Evolutionary conservation across 805 yeast species (phyloP).

Genomic region (Ogataea polymorpha): DNA sequence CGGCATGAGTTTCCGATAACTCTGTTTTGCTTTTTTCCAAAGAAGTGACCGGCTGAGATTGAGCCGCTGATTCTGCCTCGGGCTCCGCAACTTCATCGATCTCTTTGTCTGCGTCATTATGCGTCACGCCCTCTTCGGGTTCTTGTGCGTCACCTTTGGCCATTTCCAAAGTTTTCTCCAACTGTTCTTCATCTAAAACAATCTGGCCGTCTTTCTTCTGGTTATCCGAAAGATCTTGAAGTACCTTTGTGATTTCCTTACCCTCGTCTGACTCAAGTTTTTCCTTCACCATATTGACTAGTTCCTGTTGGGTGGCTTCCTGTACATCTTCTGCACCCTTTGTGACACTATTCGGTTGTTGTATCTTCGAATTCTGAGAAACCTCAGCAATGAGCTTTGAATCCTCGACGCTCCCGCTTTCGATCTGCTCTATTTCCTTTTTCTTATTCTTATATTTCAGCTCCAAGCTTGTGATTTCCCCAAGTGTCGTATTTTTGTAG

Average conservation of each 20-base stretch:
- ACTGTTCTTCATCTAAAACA: slow-evolving; percentile 5
- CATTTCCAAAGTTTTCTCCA: slow-evolving; percentile 6
- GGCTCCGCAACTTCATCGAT: background rate
- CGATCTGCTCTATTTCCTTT: slow-evolving; percentile 40
- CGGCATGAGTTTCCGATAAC: background rate
- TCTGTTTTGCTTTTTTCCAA: background rate
- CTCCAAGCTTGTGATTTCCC: slow-evolving; percentile 39
- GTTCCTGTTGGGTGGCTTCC: slow-evolving; percentile 6
- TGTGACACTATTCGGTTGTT: too few relatives aligned
- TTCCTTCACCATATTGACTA: slow-evolving; percentile 5
- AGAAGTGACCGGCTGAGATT: background rate
- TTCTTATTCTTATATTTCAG: slow-evolving; percentile 33
- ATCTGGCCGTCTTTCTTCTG: slow-evolving; percentile 5
- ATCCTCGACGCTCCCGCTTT: slow-evolving; percentile 40
- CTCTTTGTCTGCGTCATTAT: slow-evolving; percentile 2
- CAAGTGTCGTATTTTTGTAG: slow-evolving; percentile 32
- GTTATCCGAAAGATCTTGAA: slow-evolving; percentile 3
- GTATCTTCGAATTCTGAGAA: slow-evolving; percentile 5
- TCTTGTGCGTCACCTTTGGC: slow-evolving; percentile 1
- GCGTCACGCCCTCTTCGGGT: background rate
- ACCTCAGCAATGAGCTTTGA: slow-evolving; percentile 30
- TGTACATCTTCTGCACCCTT: slow-evolving; percentile 14
- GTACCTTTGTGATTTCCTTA: slow-evolving; percentile 4
- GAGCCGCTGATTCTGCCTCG: background rate
- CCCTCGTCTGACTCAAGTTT: slow-evolving; percentile 10